Conservation (phyloP, 2,329 filamentous ascomycete genomes). For the Cryphonectria carpinicola region DNA sequence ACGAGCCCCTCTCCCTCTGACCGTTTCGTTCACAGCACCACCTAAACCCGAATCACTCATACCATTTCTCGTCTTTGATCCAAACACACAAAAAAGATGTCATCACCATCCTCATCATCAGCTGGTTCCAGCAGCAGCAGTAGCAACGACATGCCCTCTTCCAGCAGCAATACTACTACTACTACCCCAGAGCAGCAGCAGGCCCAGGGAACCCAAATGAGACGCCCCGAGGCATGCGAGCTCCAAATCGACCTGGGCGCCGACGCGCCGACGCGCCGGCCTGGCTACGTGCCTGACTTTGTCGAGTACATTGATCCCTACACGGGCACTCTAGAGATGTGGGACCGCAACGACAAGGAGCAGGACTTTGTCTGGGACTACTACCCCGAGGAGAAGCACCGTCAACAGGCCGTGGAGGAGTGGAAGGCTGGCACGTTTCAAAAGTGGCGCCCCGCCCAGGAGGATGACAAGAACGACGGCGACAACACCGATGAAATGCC, state of each 20-base stretch:
- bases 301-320: not conserved
- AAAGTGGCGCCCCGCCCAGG: not conserved
- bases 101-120: too few relatives aligned
- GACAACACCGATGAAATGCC: not conserved
- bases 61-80: not conserved
- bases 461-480: not conserved
- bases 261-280: not conserved
- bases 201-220: not conserved
- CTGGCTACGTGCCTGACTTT: not conserved
- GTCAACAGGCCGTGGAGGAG: not conserved
- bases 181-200: not conserved
- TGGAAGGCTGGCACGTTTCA: slow-evolving; percentile 1
- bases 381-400: not conserved
- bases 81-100: not conserved
- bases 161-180: not conserved
- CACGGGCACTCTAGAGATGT: not conserved
- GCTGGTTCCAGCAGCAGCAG: too few relatives aligned
- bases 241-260: not conserved
- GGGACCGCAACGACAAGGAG: slow-evolving; percentile 12
- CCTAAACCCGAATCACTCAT: not conserved
- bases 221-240: not conserved
- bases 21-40: not conserved
- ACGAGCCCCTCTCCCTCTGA: not conserved
- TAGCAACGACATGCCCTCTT: not conserved
- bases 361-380: not conserved